A percentile compares a stretch with the other conserved stretches of the same genome.
These are phyloP conservation scores for Carpinus fangiana DNA, from an alignment of 306 rosid species.

Conservation along the genomic window DNA sequence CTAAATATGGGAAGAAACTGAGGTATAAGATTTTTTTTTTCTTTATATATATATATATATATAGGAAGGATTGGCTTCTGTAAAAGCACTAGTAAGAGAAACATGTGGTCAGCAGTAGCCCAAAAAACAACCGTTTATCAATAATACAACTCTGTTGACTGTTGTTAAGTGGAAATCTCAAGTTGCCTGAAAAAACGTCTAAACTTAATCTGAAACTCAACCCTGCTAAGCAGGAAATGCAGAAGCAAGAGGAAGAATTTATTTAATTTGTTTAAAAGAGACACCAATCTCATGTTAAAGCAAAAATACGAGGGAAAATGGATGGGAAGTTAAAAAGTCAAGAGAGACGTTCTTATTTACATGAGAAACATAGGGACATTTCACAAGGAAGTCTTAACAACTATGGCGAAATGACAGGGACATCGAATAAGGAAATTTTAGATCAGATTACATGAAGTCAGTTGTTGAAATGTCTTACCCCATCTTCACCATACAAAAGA, in stretches of 20 bases:
- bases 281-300: neutral
- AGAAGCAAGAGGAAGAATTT: neutral
- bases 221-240: neutral
- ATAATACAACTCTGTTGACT: neutral
- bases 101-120: neutral
- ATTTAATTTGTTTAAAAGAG: neutral
- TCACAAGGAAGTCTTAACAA: neutral
- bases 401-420: neutral
- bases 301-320: neutral
- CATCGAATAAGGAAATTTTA: neutral
- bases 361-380: neutral
- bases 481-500: slow-evolving; percentile 51
- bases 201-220: neutral
- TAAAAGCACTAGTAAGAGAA: neutral
- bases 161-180: neutral
- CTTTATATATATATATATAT: neutral
- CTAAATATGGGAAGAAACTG: neutral
- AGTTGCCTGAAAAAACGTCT: neutral
- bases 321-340: neutral
- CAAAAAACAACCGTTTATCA: neutral
- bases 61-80: neutral
- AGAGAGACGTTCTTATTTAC: neutral
- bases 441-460: neutral
- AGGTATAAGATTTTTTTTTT: neutral
- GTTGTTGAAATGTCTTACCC: slow-evolving; percentile 40